Percentiles rank a stretch among this genome's conserved stretches.
These are phyloP conservation scores for Cyclocybe aegerita DNA, from an alignment of 768 basidiomycete species.

Conservation along the genomic window DNA sequence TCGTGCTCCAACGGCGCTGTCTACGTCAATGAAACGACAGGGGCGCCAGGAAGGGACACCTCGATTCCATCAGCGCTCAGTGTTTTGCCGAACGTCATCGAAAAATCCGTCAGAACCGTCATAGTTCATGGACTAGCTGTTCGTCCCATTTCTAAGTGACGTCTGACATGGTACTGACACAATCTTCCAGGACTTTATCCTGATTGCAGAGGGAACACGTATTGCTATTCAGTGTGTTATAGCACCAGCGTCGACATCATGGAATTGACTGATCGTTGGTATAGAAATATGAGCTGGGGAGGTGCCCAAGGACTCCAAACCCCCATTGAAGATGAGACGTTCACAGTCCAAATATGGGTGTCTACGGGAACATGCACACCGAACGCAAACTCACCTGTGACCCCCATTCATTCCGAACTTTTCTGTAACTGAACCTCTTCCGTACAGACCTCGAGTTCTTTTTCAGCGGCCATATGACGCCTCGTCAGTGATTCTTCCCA, in stretches of 20 bases:
- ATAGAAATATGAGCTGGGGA: constrained; percentile 51
- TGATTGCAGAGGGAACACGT: constrained; percentile 45
- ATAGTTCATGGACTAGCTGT: constrained; percentile 68
- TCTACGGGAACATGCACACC: constrained; percentile 56
- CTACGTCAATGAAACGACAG: constrained; percentile 45
- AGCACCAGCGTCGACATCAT: neutral
- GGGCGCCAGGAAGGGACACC: constrained; percentile 40
- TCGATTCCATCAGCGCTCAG: constrained; percentile 61
- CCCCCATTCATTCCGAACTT: constrained; percentile 12
- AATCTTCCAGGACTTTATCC: constrained; percentile 35
- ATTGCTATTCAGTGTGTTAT: constrained; percentile 47
- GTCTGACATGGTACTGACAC: neutral
- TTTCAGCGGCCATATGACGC: constrained; percentile 61
- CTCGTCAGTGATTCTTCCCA: constrained; percentile 34
- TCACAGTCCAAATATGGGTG: constrained; percentile 65
- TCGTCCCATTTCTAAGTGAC: constrained; percentile 25
- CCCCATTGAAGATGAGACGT: constrained; percentile 57
- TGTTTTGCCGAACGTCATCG: constrained; percentile 68
- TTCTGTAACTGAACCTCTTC: constrained; percentile 1
- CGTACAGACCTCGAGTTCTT: constrained; percentile 53
- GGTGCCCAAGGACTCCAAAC: constrained; percentile 68
- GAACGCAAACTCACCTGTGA: constrained; percentile 68
- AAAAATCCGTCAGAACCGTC: constrained; percentile 61
- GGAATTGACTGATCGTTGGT: neutral
- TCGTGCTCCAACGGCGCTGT: constrained; percentile 53